Base-by-base conservation (phyloP, 306 rosid genomes). In the Castanea mollissima region DNA sequence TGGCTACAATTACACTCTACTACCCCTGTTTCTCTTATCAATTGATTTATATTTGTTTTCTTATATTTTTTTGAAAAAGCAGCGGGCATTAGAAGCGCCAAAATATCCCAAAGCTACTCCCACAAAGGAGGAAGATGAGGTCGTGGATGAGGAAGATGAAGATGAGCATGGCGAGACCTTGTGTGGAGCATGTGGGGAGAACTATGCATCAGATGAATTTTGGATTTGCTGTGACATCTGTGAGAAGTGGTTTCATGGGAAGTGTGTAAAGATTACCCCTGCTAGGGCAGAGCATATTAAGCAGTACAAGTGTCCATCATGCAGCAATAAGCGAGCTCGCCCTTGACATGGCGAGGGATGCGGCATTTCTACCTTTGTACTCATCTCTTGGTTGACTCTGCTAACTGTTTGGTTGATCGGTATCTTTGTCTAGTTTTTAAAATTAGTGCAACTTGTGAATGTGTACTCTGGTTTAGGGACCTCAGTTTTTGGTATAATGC, bases 301-400 rank as follows among this genome's bases (percentile, higher is more conserved):
- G 89, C 97, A 94, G 70, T 94, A 94, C 88, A 94, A 94, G 81
- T 94, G 98, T 82, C 98, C 98, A n/a, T 89, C 98, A 54, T 94
- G 98, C 96, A 92, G 85, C 83, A 92, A 84, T 88, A 94, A 94
- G 88, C 83, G 97, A 85, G 89, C 88, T 78, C 97, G 96, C 56
- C 89, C 92, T 76, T 77, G 87, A 87, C 73, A 35, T 27, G 3
- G 16, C 55, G 41, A 58, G 25, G 20, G 31, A 18, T 49, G 54
- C 49, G 5, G 21, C 54, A 18, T 11, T n/a, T 5, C 56, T 67
- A 76, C 64, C 69, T 31, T 68, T 76, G 27, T 65, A 55, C 76
- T 67, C 68, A 52, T 74, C 56, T 83, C 29, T 57, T 55, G 81
- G 62, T 78, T 68, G 76, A 52, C 38, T 83, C 60, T 69, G 77